Evolutionary conservation across 495 filamentous ascomycete species (phyloP).

Genomic region (Thozetella sp.): DNA sequence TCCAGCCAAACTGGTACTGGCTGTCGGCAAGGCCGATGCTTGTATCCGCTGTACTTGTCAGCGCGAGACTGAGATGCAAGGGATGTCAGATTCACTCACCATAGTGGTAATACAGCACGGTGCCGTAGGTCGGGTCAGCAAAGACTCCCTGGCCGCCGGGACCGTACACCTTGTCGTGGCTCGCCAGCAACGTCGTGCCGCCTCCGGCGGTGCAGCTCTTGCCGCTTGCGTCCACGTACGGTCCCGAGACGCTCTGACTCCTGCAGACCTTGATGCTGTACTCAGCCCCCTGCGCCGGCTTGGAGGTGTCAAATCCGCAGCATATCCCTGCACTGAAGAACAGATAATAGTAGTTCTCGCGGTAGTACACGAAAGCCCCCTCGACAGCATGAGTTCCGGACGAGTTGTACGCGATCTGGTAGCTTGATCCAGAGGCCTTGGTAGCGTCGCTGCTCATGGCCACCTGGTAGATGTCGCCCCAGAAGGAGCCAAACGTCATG

Average conservation of each 20-base stretch:
- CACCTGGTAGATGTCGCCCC: constrained; percentile 63
- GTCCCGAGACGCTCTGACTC: constrained; percentile 44
- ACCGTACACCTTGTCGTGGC: constrained; percentile 60
- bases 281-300: constrained; percentile 45
- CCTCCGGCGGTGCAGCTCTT: constrained; percentile 51
- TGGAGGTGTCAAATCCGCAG: constrained; percentile 43
- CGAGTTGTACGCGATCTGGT: constrained; percentile 53
- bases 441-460: constrained; percentile 37
- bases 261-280: constrained; percentile 65
- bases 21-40: constrained; percentile 59
- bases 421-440: constrained; percentile 33
- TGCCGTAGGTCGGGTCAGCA: constrained; percentile 17
- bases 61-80: not conserved
- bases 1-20: constrained; percentile 64
- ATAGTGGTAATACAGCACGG: constrained; percentile 71
- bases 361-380: constrained; percentile 53
- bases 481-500: constrained; percentile 67
- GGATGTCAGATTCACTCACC: constrained; percentile 4
- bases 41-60: constrained; percentile 37
- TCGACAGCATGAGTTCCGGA: constrained; percentile 51
- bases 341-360: constrained; percentile 59
- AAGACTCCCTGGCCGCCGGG: constrained; percentile 62
- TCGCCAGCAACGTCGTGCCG: constrained; percentile 59
- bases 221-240: constrained; percentile 60
- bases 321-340: constrained; percentile 60